phyloP scores from a whole-genome alignment of 2,329 filamentous ascomycete species.

The Thermothelomyces thermophilus region DNA sequence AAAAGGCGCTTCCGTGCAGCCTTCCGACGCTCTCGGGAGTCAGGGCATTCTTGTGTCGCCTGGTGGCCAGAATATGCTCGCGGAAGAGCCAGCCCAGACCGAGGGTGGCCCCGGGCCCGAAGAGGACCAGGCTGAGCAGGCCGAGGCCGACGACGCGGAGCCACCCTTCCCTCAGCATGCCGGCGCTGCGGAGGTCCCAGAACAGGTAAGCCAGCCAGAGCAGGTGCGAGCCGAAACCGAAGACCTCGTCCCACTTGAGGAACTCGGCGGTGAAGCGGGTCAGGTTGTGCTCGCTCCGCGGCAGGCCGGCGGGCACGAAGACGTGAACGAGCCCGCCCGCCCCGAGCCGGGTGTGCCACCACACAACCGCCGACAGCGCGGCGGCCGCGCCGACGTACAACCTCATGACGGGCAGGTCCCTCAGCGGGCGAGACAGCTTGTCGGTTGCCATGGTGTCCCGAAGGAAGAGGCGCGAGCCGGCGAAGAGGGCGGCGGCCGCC shows the following conservation, averaged over 20 bases:
- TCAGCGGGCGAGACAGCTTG: neutral
- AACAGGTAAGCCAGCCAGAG: slow-evolving; percentile 22
- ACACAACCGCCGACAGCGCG: slow-evolving; percentile 5
- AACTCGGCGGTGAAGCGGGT: slow-evolving; percentile 9
- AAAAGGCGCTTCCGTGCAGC: slow-evolving; percentile 8
- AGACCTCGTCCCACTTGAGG: slow-evolving; percentile 15
- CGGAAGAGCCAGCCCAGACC: slow-evolving; percentile 20
- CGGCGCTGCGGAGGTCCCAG: slow-evolving; percentile 17
- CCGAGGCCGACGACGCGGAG: slow-evolving; percentile 5
- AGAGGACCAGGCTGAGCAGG: slow-evolving; percentile 3
- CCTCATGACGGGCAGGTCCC: slow-evolving; percentile 15
- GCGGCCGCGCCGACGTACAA: slow-evolving; percentile 7
- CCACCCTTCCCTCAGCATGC: slow-evolving; percentile 20
- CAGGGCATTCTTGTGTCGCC: slow-evolving; percentile 17
- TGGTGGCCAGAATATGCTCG: slow-evolving; percentile 19
- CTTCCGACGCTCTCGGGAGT: slow-evolving; percentile 16
- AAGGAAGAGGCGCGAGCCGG: neutral
- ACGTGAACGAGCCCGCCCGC: neutral
- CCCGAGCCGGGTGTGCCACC: slow-evolving; percentile 5
- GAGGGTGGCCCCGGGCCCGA: slow-evolving; percentile 18
- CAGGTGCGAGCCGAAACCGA: slow-evolving; percentile 11
- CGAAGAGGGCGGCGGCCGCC: slow-evolving; percentile 1
- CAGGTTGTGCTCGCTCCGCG: neutral
- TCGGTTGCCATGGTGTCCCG: slow-evolving; percentile 12
- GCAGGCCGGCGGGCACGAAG: slow-evolving; percentile 9